A percentile compares a stretch with the other conserved stretches of the same genome.
Evolutionary conservation across 2,329 filamentous ascomycete genomes (phyloP).

Genomic region (Nemania sp.): DNA sequence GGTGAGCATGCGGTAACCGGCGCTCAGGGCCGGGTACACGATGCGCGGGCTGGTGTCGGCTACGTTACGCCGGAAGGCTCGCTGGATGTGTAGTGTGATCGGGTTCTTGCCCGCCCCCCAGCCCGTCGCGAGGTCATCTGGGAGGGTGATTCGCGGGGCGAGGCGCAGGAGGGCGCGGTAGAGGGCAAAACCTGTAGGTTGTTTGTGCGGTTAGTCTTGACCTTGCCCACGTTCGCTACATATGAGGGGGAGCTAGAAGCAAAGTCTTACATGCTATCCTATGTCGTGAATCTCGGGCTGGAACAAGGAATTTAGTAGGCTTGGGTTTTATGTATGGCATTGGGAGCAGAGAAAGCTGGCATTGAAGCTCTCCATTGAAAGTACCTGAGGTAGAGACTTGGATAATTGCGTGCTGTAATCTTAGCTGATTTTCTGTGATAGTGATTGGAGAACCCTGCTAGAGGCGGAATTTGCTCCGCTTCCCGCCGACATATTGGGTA

Average conservation of each 20-base stretch:
- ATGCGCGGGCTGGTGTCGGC: conserved; percentile 69
- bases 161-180: conserved; percentile 76
- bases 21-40: conserved; percentile 70
- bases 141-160: conserved; percentile 65
- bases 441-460: conserved; percentile 22
- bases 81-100: conserved; percentile 69
- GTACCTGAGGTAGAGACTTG: background rate
- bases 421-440: conserved; percentile 1
- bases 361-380: conserved; percentile 3
- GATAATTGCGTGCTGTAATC: background rate
- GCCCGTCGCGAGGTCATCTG: conserved; percentile 57
- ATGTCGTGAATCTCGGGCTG: conserved; percentile 65
- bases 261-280: conserved; percentile 60
- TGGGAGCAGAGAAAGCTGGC: conserved; percentile 6
- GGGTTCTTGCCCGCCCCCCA: conserved; percentile 54
- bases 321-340: conserved; percentile 17
- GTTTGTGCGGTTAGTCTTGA: background rate
- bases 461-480: conserved; percentile 40
- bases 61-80: conserved; percentile 71
- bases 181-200: conserved; percentile 71
- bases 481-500: background rate
- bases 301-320: conserved; percentile 54
- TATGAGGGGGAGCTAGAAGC: conserved; percentile 1
- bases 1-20: conserved; percentile 67
- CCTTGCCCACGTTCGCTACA: background rate